phyloP scores from a whole-genome alignment of 1,139 yeast species.

The Candida albicans region DNA sequence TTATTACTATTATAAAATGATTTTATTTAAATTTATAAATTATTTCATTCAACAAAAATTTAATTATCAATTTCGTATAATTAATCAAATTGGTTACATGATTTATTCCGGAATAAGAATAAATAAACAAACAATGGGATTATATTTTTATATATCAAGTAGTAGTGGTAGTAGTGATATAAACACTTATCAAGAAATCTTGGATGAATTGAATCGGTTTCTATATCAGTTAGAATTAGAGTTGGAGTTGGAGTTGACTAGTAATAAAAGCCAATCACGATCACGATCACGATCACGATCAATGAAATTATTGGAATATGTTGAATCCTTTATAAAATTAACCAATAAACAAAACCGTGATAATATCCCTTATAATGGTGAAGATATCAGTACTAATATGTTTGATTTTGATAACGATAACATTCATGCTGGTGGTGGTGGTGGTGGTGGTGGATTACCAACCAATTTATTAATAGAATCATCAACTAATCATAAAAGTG shows the following conservation, averaged over 20 bases:
- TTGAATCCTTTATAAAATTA: constrained; percentile 34
- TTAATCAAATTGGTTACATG: constrained; percentile 46
- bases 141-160: constrained; percentile 44
- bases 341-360: too few species aligned
- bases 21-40: constrained; percentile 29
- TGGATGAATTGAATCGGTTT: constrained; percentile 48
- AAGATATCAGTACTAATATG: too few species aligned
- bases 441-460: constrained; percentile 15
- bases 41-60: constrained; percentile 42
- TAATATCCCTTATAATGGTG: too few species aligned
- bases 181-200: constrained; percentile 26
- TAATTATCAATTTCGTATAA: constrained; percentile 48
- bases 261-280: too few species aligned
- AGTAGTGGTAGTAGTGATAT: constrained; percentile 29
- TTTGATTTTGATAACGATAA: constrained; percentile 7
- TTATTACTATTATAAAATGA: too few species aligned
- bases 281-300: constrained; percentile 21
- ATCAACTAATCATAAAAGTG: constrained; percentile 26
- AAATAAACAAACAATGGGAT: constrained; percentile 53
- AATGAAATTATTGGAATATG: constrained; percentile 34
- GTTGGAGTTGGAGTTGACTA: constrained; percentile 28
- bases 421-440: constrained; percentile 1
- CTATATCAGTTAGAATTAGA: constrained; percentile 36
- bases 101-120: constrained; percentile 55
- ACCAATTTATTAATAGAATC: constrained; percentile 22